These are phyloP conservation scores for Alternaria infectoria DNA, from an alignment of 2,329 filamentous ascomycete genomes.

Conservation along the genomic window DNA sequence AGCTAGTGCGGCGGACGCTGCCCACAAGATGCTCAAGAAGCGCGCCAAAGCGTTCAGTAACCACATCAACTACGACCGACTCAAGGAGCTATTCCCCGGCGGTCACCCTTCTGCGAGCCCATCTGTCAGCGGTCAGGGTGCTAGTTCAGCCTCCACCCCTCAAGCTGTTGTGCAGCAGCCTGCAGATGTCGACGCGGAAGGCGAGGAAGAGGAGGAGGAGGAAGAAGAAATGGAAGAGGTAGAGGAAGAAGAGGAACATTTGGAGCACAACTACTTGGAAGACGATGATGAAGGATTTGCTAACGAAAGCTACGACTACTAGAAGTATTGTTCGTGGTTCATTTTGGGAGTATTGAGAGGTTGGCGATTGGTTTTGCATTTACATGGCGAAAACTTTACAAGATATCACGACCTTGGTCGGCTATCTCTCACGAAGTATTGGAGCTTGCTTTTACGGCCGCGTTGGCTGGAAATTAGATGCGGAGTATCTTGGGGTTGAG, in stretches of 20 bases:
- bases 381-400: background rate
- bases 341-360: background rate
- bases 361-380: slow-evolving; percentile 2
- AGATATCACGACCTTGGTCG: background rate
- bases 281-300: slow-evolving; percentile 52
- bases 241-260: slow-evolving; percentile 51
- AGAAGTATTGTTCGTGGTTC: background rate
- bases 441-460: background rate
- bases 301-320: slow-evolving; percentile 47
- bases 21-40: slow-evolving; percentile 54
- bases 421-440: background rate
- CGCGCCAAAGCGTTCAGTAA: slow-evolving; percentile 51
- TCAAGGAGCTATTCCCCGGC: slow-evolving; percentile 50
- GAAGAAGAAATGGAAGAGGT: slow-evolving; percentile 43
- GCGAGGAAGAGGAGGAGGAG: slow-evolving; percentile 25
- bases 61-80: slow-evolving; percentile 55
- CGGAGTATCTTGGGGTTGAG: background rate
- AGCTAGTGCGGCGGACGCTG: slow-evolving; percentile 53
- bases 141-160: slow-evolving; percentile 23
- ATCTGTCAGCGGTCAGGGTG: slow-evolving; percentile 27
- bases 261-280: slow-evolving; percentile 48
- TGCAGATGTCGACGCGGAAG: slow-evolving; percentile 21
- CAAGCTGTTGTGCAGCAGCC: slow-evolving; percentile 10
- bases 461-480: background rate
- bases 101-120: slow-evolving; percentile 19